Conservation (phyloP, 2,329 filamentous ascomycete genomes). For the Escovopsis sp. region DNA sequence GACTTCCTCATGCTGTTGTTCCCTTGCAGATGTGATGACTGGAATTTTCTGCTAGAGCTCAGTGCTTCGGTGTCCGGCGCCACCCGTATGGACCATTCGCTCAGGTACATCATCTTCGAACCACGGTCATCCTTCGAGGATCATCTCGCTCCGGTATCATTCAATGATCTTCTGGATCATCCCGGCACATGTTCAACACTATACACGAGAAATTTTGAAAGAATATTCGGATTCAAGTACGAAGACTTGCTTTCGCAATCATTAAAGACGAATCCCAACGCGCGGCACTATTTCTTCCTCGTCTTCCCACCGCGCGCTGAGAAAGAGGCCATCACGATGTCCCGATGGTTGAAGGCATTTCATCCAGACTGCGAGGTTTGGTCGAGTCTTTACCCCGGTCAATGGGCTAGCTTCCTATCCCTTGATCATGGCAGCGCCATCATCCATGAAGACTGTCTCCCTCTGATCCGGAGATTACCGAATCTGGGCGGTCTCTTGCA, state of each 20-base stretch:
- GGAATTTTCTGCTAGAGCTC: conserved; percentile 10
- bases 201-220: conserved; percentile 12
- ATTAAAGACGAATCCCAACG: conserved; percentile 4
- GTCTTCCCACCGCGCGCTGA: conserved; percentile 28
- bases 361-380: conserved; percentile 28
- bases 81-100: background rate
- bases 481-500: conserved; percentile 20
- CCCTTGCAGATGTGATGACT: conserved; percentile 21
- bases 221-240: conserved; percentile 19
- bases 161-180: background rate
- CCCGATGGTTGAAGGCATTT: conserved; percentile 28
- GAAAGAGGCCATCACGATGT: conserved; percentile 23
- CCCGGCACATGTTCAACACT: conserved; percentile 1
- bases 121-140: conserved; percentile 10
- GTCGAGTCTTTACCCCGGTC: conserved; percentile 24
- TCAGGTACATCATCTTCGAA: conserved; percentile 26
- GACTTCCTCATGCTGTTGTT: conserved; percentile 26
- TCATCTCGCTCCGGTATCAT: conserved; percentile 13
- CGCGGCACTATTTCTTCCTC: conserved; percentile 27
- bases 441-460: conserved; percentile 28
- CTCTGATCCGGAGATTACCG: conserved; percentile 25
- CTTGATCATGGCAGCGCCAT: conserved; percentile 21
- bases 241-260: conserved; percentile 13
- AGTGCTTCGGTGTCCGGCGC: background rate
- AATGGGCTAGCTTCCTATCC: conserved; percentile 31